Evolutionary conservation across 2,329 filamentous ascomycete genomes (phyloP), one percentile per base, ranked within the genome.

Genomic region (Botrytis fabae): DNA sequence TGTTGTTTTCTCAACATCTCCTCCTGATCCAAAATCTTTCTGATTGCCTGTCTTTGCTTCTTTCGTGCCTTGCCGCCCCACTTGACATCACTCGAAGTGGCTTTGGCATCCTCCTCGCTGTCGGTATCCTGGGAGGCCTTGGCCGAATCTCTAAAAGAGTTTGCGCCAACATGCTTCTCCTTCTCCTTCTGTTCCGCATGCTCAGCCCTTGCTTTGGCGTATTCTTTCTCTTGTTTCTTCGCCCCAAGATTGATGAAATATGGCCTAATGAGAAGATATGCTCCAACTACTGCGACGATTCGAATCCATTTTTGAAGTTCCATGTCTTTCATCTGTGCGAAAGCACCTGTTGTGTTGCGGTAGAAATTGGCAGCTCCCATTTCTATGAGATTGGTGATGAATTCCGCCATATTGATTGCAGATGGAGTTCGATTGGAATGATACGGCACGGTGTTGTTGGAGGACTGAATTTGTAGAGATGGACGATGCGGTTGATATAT

Each of bases 21-120:
- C 76, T 89, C 85, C 65, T 85, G 87, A 78, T 90, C 89, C 75
- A 93, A 81, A 78, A 92, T 80, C 79, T 89, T 87, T 85, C 89
- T 90, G 74, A 92, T 83, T 81, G 92, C 86, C 76, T 87, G 86
- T 79, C 91, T 87, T 83, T 93, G 91, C 77, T 91, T 87, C 81
- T 89, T 87, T 76, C 91, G 85, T 16, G 92, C 91, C 83, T 89
- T 92, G 83, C 90, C 89, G 62, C 92, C 92, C 91, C 91, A 93
- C 76, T 86, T 82, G 2, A 82, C 75, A 46, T 76, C 75, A 61
- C 82, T 80, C 16, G 81, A 80, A 74, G 82, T 80, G 32, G 78
- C 77, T 32, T 68, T 68, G 4, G 82, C 83, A 16, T 84, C 83
- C 73, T 85, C 84, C 20, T 85, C 83, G 57, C 86, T 85, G 72